Base-by-base conservation (phyloP, 441 rosid genomes). In the Bruguiera hainesii region DNA sequence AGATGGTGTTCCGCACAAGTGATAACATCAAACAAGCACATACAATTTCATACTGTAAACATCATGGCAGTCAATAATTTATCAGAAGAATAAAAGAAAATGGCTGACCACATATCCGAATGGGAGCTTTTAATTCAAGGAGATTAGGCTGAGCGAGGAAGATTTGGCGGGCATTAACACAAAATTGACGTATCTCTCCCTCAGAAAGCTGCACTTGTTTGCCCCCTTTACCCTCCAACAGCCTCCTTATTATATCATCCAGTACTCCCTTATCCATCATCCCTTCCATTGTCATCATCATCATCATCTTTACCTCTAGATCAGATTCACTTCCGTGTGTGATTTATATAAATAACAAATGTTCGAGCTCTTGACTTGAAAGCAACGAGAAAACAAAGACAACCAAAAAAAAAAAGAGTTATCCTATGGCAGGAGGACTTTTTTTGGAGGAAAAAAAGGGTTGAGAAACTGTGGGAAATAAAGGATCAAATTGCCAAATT, bases 161-260 rank as follows among this genome's bases (percentile, higher is more conserved):
- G 82, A 90, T 87, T 85, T 92, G 98, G 52, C 99, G 87, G 33
- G 99, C 91, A 80, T 90, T 90, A 79, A 90, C 80, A 75, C 99
- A 95, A 55, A 92, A 90, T 76, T 92, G 99, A 69, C 98, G 98
- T 84, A 92, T 92, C 91, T 92, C 99, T 60, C 79, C 83, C 80
- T 95, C 99, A 0, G 98, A 95, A 49, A 92, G 85, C 85, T 92
- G 97, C 61, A 90, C 99, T 69, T 92, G 99, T 71, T 85, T 92
- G 8, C 91, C 91, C 71, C 93, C 98, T 88, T 79, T 92, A 8
- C 98, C 97, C 48, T 89, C 99, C 80, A 95, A 76, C 20, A 95
- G 71, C 79, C 99, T 90, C 75, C 93, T 81, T 53, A 92, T 89
- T n/a, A 95, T 89, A 70, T 95, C 99, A 79, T 95, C 97, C 87